Base-by-base conservation (phyloP, 768 basidiomycete genomes). In the Mycena floridula region DNA sequence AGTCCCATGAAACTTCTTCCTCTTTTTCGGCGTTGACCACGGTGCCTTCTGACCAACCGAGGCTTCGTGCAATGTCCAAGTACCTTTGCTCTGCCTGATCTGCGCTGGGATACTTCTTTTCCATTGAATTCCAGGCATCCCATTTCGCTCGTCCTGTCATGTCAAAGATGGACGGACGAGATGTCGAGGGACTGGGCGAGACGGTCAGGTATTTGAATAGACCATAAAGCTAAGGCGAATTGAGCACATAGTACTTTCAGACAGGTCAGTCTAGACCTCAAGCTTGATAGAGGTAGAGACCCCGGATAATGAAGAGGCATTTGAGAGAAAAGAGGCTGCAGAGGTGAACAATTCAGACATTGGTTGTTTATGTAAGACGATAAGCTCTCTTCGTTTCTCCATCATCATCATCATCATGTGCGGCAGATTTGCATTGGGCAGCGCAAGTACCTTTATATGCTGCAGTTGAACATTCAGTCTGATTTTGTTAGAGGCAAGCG, bases 111-210 rank as follows among this genome's bases (percentile, higher is more conserved):
- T 81, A 84, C 13, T 59, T 66, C 52, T 75, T 72, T 6, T 73
- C 76, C 9, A 69, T 60, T 11, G 64, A 54, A 39, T 56, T 70
- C 89, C 89, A 92, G 2, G 88, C 85, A 58, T 91, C 87, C 89
- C 89, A 92, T 59, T 92, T 92, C 2, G 88, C 87, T 16, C 86
- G 70, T 13, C 83, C 87, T 2, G 82, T 72, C 62, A 86, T 71
- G 53, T 91, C 88, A 58, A 91, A 86, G 32, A 92, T 66, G 18
- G 79, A 82, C 3, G 89, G 89, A 3, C 84, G 76, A 12, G 78
- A 57, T 24, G 67, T 69, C 28, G 63, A 68, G 11, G 89, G 89
- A 4, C 39, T 48, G 4, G 62, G 59, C 1, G 82, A 72, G 18
- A 79, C 72, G 8, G 82, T 89, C 16, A 89, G 60, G 59, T 68